Conservation (phyloP, 1,284 basidiomycete genomes). For the Sanghuangporus sanghuang region DNA sequence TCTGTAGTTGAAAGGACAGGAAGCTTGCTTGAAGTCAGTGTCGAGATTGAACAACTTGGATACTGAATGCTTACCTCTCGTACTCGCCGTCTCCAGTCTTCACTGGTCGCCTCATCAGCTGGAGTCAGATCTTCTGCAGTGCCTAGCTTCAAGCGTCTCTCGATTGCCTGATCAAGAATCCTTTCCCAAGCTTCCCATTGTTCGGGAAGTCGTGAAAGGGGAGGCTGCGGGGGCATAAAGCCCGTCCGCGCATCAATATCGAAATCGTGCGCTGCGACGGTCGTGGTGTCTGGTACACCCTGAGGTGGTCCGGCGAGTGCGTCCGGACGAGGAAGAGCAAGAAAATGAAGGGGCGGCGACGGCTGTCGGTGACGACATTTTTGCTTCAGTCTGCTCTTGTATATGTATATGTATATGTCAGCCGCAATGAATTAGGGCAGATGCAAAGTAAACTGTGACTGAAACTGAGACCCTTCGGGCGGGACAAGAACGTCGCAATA, state of each 20-base stretch:
- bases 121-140: conserved; percentile 37
- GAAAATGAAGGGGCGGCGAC: conserved; percentile 52
- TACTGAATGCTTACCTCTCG: conserved; percentile 41
- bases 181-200: conserved; percentile 73
- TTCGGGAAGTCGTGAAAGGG: conserved; percentile 55
- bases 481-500: not conserved
- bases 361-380: conserved; percentile 26
- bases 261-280: conserved; percentile 90
- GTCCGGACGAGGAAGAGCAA: conserved; percentile 58
- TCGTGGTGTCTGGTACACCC: conserved; percentile 71
- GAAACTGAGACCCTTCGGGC: not conserved
- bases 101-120: conserved; percentile 34
- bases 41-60: not conserved
- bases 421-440: not conserved
- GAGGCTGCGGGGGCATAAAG: conserved; percentile 84
- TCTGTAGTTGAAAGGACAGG: conserved; percentile 44
- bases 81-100: conserved; percentile 58
- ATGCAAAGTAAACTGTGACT: not conserved
- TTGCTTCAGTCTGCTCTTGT: not conserved
- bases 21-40: conserved; percentile 29
- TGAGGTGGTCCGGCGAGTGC: conserved; percentile 30
- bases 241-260: conserved; percentile 91
- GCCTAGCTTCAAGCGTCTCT: conserved; percentile 50
- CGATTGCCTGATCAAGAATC: conserved; percentile 46
- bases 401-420: not conserved